Conservation (phyloP, 495 filamentous ascomycete species). For the Xylaria venustula region DNA sequence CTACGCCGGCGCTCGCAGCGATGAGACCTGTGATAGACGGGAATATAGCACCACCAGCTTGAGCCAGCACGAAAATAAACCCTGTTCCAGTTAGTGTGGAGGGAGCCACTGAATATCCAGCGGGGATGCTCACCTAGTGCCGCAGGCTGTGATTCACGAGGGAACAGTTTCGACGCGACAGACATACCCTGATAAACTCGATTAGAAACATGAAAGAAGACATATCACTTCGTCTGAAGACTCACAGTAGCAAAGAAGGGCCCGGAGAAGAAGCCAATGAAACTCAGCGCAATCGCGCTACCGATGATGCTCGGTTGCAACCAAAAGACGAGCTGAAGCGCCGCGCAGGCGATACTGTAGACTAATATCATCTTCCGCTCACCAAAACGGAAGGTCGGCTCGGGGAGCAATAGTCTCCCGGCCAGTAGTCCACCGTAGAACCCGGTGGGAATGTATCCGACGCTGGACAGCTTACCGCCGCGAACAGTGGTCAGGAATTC, state of each 20-base stretch:
- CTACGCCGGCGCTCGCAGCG: conserved; percentile 44
- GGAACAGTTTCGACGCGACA: conserved; percentile 38
- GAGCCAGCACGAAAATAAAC: conserved; percentile 49
- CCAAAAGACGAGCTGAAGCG: conserved; percentile 60
- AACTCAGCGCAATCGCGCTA: conserved; percentile 64
- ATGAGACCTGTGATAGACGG: conserved; percentile 52
- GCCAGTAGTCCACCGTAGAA: conserved; percentile 64
- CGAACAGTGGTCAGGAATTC: conserved; percentile 68
- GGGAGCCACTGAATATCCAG: background rate
- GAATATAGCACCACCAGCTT: conserved; percentile 50
- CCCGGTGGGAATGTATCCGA: conserved; percentile 70
- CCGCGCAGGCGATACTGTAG: conserved; percentile 54
- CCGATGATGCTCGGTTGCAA: conserved; percentile 65
- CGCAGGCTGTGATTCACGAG: conserved; percentile 40
- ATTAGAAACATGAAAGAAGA: background rate
- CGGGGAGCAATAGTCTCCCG: conserved; percentile 50
- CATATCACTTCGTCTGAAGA: background rate
- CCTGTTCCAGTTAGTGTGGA: conserved; percentile 13
- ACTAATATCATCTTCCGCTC: conserved; percentile 49
- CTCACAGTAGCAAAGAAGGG: conserved; percentile 46
- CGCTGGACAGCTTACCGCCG: conserved; percentile 54
- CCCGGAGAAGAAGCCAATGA: conserved; percentile 71
- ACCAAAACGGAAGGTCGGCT: conserved; percentile 53
- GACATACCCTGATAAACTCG: conserved; percentile 31
- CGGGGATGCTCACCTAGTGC: conserved; percentile 26